Conservation (phyloP, 164 flowering plant genomes). For the Buxus sempervirens region DNA sequence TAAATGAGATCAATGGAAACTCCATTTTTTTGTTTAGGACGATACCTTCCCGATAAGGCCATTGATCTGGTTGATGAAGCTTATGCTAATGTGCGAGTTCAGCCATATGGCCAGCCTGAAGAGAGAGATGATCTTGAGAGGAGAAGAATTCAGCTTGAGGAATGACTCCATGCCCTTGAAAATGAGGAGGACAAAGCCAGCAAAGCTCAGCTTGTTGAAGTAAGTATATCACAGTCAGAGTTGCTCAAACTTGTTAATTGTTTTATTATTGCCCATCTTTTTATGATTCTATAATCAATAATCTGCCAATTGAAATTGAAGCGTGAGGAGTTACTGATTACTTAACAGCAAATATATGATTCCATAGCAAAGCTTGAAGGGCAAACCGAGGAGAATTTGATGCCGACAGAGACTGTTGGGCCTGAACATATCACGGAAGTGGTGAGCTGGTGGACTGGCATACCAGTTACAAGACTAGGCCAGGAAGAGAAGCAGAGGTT, state of each 20-base stretch:
- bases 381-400: conserved; percentile 43
- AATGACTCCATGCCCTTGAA: conserved; percentile 81
- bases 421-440: conserved; percentile 89
- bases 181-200: conserved; percentile 93
- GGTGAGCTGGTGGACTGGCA: conserved; percentile 93
- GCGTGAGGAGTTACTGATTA: conserved; percentile 57
- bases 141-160: conserved; percentile 71
- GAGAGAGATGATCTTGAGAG: conserved; percentile 85
- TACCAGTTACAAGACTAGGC: conserved; percentile 84
- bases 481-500: conserved; percentile 73
- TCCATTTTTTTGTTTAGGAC: conserved; percentile 38
- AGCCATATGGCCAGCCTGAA: conserved; percentile 86
- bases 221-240: conserved; percentile 20
- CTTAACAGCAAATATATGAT: conserved; percentile 63
- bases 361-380: conserved; percentile 69
- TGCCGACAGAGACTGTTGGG: conserved; percentile 78
- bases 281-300: too few relatives aligned
- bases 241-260: too few relatives aligned
- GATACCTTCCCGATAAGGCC: conserved; percentile 87
- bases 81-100: conserved; percentile 90
- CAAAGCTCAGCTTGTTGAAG: conserved; percentile 77
- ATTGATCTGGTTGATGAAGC: conserved; percentile 94
- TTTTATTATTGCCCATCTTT: too few relatives aligned
- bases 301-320: conserved; percentile 63
- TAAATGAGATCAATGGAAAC: too few relatives aligned